Conservation (phyloP, 176 grass and related monocot species). For the Avena sativa region DNA sequence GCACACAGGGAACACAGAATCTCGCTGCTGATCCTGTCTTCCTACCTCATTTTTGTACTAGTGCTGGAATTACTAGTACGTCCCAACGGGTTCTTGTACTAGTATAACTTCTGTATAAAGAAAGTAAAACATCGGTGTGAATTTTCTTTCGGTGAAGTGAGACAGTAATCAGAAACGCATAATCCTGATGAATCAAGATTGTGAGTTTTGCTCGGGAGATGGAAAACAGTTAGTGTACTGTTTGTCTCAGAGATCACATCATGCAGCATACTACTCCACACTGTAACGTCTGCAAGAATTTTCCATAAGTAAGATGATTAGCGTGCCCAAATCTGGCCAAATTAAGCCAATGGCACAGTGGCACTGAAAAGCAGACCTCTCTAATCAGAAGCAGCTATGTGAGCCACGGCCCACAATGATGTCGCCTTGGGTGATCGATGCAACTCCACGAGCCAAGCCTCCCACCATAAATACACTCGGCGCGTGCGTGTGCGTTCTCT, state of each 20-base stretch:
- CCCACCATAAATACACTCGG: constrained; percentile 15
- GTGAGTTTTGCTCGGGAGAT: neutral
- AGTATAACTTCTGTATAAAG: no score
- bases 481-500: neutral
- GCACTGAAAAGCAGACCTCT: neutral
- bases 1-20: constrained; percentile 29
- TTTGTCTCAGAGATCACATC: neutral
- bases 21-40: constrained; percentile 9
- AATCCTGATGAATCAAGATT: neutral
- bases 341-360: neutral
- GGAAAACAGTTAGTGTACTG: neutral
- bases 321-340: neutral
- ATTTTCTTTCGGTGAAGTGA: no score
- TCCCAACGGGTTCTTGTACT: neutral
- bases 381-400: neutral
- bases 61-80: neutral
- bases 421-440: neutral
- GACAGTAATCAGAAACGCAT: neutral
- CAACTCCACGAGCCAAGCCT: neutral
- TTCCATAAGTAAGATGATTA: neutral
- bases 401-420: neutral
- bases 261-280: no score
- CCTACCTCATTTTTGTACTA: neutral
- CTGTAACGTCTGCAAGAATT: neutral
- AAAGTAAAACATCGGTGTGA: no score